Base-by-base conservation (phyloP, 2,329 filamentous ascomycete genomes). In the Colletotrichum sp. region DNA sequence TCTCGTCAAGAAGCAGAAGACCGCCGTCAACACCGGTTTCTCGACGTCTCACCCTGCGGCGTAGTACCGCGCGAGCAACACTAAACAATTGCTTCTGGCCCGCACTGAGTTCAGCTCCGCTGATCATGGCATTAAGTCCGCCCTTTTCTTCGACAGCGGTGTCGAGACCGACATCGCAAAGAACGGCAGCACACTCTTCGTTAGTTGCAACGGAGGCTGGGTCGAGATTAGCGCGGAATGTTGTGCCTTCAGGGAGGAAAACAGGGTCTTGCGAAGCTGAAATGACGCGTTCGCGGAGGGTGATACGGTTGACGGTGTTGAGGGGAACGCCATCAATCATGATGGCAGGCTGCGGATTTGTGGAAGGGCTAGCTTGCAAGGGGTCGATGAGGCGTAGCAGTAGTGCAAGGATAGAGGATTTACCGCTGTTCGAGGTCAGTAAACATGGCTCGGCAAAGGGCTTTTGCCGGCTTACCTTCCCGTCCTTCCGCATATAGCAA, bases 31-130 rank as follows among this genome's bases (percentile, higher is more conserved):
- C 18, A 7, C 61, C 16, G 1, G 12, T 32, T 28, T 30, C 3
- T 24, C 68, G 12, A 18, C 9, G 26, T 10, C 26, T 70, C 8
- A 88, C 84, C 24, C 83, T 71, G 3, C 80, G 76, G 6, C 88
- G 83, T 8, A 94, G 81, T n/a, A 93, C 85, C 0, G 91, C 92
- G 1, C 92, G 83, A 0, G 90, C 92, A 2, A 94, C 85, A 78
- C 89, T 92, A 79, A 94, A 92, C 0, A 94, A 85, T 79, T 94
- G 92, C 43, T 88, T 88, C 80, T 94, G 92, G 0, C 93, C 93
- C 38, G 89, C 87, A 6, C 87, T 89, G 4, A 92, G 84, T 0
- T 58, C 67, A 85, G 84, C 9, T 89, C 85, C 5, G 86, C 83
- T 24, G 86, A 85, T 79, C 61, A 1, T 85, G 18, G 58, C 9